phyloP scores from a whole-genome alignment of 2,329 filamentous ascomycete species.

The Pestalotiopsis sp. region DNA sequence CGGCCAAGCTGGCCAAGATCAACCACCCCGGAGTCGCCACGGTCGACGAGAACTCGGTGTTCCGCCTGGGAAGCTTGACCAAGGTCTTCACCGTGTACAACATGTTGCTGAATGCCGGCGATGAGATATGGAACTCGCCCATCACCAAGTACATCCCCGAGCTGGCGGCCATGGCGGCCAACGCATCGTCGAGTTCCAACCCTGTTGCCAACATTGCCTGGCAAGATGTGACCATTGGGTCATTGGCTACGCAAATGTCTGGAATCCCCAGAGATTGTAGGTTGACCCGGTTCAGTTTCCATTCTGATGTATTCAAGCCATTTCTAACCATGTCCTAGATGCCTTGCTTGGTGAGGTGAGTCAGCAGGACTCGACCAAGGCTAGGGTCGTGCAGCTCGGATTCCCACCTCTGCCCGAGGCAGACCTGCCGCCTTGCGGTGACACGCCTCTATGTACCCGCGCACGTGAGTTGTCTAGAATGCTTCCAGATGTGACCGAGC shows the following conservation, averaged over 20 bases:
- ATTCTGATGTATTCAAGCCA: neutral
- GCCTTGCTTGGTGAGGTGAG: slow-evolving; percentile 31
- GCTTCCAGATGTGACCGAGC: neutral
- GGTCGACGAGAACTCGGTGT: slow-evolving; percentile 43
- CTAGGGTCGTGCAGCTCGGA: slow-evolving; percentile 27
- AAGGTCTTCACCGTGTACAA: slow-evolving; percentile 44
- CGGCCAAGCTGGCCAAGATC: slow-evolving; percentile 27
- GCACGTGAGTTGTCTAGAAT: slow-evolving; percentile 23
- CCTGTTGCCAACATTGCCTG: slow-evolving; percentile 28
- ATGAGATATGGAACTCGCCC: slow-evolving; percentile 31
- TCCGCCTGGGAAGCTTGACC: slow-evolving; percentile 44
- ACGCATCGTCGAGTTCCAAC: slow-evolving; percentile 20
- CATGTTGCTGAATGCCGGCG: slow-evolving; percentile 32
- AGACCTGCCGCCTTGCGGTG: slow-evolving; percentile 28
- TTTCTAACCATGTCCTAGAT: slow-evolving; percentile 22
- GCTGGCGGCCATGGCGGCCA: slow-evolving; percentile 23
- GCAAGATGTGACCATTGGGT: slow-evolving; percentile 33
- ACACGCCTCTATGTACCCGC: slow-evolving; percentile 28
- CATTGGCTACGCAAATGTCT: slow-evolving; percentile 19
- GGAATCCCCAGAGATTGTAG: slow-evolving; percentile 34
- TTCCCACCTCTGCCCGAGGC: slow-evolving; percentile 30
- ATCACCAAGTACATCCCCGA: slow-evolving; percentile 33
- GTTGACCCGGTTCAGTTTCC: neutral
- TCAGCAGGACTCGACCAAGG: slow-evolving; percentile 24
- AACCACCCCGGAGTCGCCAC: slow-evolving; percentile 33